Percentiles rank a stretch among this genome's conserved stretches.
Evolutionary conservation across 352 stramenopile species (phyloP).

Genomic region (Phytopythium boreale): DNA sequence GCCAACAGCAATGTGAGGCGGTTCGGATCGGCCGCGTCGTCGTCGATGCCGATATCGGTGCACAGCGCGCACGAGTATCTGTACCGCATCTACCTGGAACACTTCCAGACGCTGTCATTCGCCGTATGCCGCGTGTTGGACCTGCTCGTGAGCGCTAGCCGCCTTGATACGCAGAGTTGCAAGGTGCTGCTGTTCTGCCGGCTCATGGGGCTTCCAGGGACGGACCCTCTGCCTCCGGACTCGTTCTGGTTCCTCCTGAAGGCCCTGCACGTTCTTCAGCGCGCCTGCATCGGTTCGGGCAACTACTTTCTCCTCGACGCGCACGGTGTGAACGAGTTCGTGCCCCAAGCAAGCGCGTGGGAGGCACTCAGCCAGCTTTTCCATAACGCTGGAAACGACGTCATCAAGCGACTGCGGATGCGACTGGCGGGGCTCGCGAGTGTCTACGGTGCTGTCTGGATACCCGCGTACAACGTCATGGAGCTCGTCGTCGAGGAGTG

Average conservation of each 20-base stretch:
- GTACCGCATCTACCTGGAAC: slow-evolving; percentile 47
- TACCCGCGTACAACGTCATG: slow-evolving; percentile 44
- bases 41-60: slow-evolving; percentile 8
- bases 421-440: slow-evolving; percentile 39
- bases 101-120: slow-evolving; percentile 38
- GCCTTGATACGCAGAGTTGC: slow-evolving; percentile 53
- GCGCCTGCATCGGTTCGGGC: slow-evolving; percentile 26
- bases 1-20: neutral
- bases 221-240: slow-evolving; percentile 26
- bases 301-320: slow-evolving; percentile 48
- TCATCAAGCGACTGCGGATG: slow-evolving; percentile 37
- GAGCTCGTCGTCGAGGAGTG: slow-evolving; percentile 53
- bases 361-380: slow-evolving; percentile 44
- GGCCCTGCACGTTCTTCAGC: slow-evolving; percentile 40
- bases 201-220: slow-evolving; percentile 33
- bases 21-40: neutral
- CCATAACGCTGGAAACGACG: slow-evolving; percentile 25
- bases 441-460: slow-evolving; percentile 54
- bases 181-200: slow-evolving; percentile 53
- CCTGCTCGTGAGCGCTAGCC: slow-evolving; percentile 37
- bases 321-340: slow-evolving; percentile 44
- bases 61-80: slow-evolving; percentile 35
- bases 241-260: slow-evolving; percentile 62
- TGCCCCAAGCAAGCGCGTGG: slow-evolving; percentile 34
- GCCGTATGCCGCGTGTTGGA: slow-evolving; percentile 40